Conservation (phyloP, 805 yeast species). For the Wickerhamomyces queroliae region DNA sequence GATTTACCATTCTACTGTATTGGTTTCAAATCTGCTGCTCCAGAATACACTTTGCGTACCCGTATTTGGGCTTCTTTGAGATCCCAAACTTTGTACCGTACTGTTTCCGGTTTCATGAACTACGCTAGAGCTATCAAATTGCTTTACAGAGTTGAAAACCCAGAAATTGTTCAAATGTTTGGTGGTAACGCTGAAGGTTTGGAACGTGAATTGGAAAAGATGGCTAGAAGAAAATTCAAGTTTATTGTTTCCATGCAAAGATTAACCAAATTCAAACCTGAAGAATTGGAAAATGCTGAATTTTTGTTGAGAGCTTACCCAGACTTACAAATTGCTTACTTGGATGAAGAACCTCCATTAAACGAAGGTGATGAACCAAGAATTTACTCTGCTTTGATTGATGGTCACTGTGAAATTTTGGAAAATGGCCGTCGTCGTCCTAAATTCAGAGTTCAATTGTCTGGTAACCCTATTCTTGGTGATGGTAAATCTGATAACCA, state of each 20-base stretch:
- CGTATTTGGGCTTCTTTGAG: constrained; percentile 98
- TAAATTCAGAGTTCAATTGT: constrained; percentile 66
- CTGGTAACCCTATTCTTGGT: constrained; percentile 83
- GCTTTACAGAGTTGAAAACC: constrained; percentile 90
- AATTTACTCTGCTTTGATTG: constrained; percentile 72
- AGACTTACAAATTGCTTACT: constrained; percentile 82
- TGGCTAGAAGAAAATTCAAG: constrained; percentile 81
- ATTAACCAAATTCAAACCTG: constrained; percentile 62
- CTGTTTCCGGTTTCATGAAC: constrained; percentile 98
- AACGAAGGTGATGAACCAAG: constrained; percentile 65
- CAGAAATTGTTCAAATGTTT: constrained; percentile 94
- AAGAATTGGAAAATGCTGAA: constrained; percentile 76
- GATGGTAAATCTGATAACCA: constrained; percentile 89
- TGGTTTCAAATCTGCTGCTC: constrained; percentile 97
- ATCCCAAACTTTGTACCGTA: constrained; percentile 94
- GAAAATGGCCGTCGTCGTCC: constrained; percentile 74
- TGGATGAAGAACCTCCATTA: constrained; percentile 86
- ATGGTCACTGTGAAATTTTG: constrained; percentile 71
- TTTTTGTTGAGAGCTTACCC: constrained; percentile 80
- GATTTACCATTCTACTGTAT: constrained; percentile 93
- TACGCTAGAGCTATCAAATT: constrained; percentile 94
- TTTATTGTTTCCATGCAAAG: constrained; percentile 85
- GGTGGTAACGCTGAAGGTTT: constrained; percentile 97
- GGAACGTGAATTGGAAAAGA: constrained; percentile 88
- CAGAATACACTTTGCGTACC: constrained; percentile 92